phyloP scores from a whole-genome alignment of 2,329 filamentous ascomycete species.

The Ophiocordyceps camponoti-floridani region DNA sequence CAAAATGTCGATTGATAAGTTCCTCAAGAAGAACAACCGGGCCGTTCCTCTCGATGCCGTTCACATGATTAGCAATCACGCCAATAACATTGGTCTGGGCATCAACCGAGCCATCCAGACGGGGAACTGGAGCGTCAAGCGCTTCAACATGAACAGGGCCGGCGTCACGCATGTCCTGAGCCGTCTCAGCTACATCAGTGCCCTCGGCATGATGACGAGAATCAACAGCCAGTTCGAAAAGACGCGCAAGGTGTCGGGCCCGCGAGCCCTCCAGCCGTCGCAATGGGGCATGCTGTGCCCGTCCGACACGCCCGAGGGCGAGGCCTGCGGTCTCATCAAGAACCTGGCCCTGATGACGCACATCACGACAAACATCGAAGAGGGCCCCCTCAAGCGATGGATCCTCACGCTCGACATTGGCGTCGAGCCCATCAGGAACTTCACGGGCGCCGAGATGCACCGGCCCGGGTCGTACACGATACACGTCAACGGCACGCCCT shows the following conservation, averaged over 20 bases:
- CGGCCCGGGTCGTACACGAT: constrained; percentile 71
- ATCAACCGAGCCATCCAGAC: constrained; percentile 95
- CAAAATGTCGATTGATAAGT: constrained; percentile 88
- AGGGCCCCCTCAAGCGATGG: constrained; percentile 72
- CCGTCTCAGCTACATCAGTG: constrained; percentile 87
- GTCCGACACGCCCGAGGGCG: constrained; percentile 94
- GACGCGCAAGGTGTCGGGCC: constrained; percentile 89
- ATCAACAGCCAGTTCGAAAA: constrained; percentile 99
- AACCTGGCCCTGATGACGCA: constrained; percentile 98
- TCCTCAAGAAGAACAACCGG: constrained; percentile 81
- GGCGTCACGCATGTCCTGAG: constrained; percentile 94
- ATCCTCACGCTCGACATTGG: constrained; percentile 77
- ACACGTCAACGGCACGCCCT: constrained; percentile 87
- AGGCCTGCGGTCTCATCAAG: constrained; percentile 94
- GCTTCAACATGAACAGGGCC: constrained; percentile 96
- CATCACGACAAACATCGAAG: constrained; percentile 91
- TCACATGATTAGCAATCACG: constrained; percentile 67
- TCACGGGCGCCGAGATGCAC: constrained; percentile 70
- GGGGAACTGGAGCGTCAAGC: constrained; percentile 93
- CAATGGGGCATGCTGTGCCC: constrained; percentile 98
- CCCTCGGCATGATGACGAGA: constrained; percentile 97
- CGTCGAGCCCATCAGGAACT: constrained; percentile 55
- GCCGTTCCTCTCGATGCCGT: constrained; percentile 78
- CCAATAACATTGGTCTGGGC: constrained; percentile 74
- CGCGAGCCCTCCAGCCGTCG: constrained; percentile 86